Base-by-base conservation (phyloP, 2,329 filamentous ascomycete genomes). In the Fusarium incarnatum region DNA sequence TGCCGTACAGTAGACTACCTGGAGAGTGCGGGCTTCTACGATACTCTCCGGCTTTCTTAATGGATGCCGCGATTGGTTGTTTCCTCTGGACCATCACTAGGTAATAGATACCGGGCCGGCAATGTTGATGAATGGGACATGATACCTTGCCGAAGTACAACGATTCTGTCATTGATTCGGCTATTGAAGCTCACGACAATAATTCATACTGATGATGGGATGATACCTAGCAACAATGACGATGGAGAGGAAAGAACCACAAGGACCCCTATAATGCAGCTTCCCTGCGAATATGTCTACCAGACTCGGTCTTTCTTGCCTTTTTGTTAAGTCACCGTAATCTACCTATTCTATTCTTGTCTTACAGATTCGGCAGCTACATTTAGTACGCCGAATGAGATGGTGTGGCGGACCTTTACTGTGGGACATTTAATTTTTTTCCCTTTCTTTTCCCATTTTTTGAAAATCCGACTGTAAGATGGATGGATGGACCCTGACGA, bases 401-500 rank as follows among this genome's bases (percentile, higher is more conserved):
- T 69, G 65, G 44, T 44, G 46, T 61, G 50, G 44, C 61, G 37
- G 23, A 40, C 23, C 28, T 54, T 57, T 46, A 40, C 50, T 56
- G 66, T 61, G 60, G 61, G 54, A 69, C 56, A 34, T 56, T 44
- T 32, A 34, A n/a, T 30, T 41, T 61, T 61, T 47, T 55, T 20
- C 16, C 16, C 20, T 7, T 10, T 22, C 13, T 11, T 18, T 18
- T n/a, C 60, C 15, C 15, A 16, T 46, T 27, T 46, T 20, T 45
- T 28, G 34, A 40, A 61, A 60, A 40, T 44, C 34, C 40, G 18
- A 34, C 32, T 68, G 52, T 48, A 64, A 52, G 40, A 59, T 60
- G 68, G 67, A 56, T 60, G 68, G 67, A 71, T 71, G 68, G 68
- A 71, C 68, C 68, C 68, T 71, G 68, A 56, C 68, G 68, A 71